phyloP scores from a whole-genome alignment of 2,329 filamentous ascomycete species.

The Dactylonectria estremocensis region DNA sequence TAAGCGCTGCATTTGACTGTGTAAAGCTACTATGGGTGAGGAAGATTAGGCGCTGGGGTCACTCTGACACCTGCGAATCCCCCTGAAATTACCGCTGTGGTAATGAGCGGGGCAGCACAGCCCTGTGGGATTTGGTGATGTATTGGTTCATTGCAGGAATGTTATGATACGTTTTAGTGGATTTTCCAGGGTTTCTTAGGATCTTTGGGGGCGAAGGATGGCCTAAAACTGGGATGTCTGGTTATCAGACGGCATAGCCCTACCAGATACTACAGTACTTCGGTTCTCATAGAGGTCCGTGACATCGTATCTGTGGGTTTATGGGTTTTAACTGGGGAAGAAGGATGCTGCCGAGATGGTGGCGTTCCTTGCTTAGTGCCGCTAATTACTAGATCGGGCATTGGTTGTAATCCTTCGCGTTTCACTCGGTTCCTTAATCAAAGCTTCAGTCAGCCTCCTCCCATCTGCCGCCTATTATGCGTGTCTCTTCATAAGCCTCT shows the following conservation, averaged over 20 bases:
- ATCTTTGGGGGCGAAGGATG: neutral
- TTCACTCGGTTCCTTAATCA: neutral
- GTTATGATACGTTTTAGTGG: no score
- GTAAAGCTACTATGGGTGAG: neutral
- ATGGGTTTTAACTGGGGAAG: neutral
- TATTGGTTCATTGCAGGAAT: no score
- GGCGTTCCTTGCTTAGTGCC: neutral
- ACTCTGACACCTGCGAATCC: neutral
- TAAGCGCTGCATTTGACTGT: neutral
- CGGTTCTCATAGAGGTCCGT: no score
- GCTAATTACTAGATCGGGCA: neutral
- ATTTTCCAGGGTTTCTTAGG: neutral
- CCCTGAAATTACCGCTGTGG: neutral
- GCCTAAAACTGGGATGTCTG: neutral
- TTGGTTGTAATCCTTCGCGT: neutral
- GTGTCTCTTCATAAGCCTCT: conserved; percentile 1
- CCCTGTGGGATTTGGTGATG: neutral
- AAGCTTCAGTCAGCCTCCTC: neutral
- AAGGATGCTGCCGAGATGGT: neutral
- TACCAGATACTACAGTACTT: no score
- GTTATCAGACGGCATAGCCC: no score
- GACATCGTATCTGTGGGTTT: no score
- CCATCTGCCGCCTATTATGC: neutral
- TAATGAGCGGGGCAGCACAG: neutral
- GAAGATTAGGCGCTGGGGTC: neutral